Evolutionary conservation across 306 rosid genomes (phyloP).

Genomic region (Cucurbita moschata): DNA sequence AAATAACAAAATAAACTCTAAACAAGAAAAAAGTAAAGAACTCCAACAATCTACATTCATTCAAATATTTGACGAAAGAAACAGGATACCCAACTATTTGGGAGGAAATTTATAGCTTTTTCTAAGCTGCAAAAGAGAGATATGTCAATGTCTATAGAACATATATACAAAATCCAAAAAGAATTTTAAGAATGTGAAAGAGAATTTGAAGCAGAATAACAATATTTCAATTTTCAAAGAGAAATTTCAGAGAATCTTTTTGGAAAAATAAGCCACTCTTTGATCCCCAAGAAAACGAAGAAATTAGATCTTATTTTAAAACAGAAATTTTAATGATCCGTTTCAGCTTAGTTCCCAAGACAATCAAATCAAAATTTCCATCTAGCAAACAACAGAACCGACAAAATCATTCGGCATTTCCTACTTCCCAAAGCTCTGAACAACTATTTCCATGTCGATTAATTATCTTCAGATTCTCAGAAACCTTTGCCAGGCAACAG

Average conservation of each 20-base stretch:
- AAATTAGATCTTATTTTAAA: not conserved
- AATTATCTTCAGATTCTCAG: not conserved
- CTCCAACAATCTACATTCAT: not conserved
- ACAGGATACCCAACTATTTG: not conserved
- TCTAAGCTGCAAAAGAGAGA: not conserved
- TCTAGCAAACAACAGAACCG: not conserved
- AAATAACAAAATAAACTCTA: not conserved
- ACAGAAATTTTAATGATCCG: not conserved
- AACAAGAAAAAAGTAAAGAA: not conserved
- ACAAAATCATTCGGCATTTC: not conserved
- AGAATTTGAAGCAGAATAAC: not conserved
- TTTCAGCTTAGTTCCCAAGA: not conserved
- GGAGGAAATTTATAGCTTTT: not conserved
- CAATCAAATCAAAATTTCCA: not conserved
- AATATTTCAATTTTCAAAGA: not conserved
- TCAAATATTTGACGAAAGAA: not conserved
- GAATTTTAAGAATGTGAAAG: not conserved
- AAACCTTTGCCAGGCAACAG: conserved; percentile 3
- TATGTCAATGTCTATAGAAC: not conserved
- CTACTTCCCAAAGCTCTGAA: not conserved
- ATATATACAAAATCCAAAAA: not conserved
- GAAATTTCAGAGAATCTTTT: no score
- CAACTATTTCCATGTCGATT: not conserved
- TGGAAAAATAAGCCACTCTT: not conserved
- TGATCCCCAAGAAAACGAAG: not conserved